Percentiles rank a stretch among this genome's conserved stretches.
Evolutionary conservation across 2,329 filamentous ascomycete genomes (phyloP).

Genomic region (Epichloe amarillans): DNA sequence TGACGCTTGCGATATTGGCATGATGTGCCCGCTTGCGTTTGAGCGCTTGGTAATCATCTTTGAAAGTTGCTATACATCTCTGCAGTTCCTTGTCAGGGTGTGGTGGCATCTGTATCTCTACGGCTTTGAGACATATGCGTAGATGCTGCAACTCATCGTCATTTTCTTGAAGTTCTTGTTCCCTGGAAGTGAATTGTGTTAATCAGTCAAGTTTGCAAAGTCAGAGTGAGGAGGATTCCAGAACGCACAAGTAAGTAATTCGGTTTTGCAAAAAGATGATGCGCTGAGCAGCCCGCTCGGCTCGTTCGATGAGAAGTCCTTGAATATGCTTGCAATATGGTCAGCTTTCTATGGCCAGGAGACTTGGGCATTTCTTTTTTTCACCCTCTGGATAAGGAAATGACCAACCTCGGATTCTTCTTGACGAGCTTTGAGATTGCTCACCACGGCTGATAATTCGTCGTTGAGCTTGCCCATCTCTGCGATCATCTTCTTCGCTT

Average conservation of each 20-base stretch:
- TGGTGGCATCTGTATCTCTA: constrained; percentile 44
- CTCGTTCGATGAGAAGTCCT: constrained; percentile 42
- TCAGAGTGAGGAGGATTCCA: neutral
- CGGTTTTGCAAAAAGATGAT: constrained; percentile 48
- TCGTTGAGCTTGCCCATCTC: constrained; percentile 30
- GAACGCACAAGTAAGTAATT: constrained; percentile 40
- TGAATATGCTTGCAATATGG: constrained; percentile 41
- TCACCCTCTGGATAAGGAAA: neutral
- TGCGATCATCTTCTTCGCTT: constrained; percentile 24
- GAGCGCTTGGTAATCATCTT: constrained; percentile 40
- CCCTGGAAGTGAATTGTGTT: constrained; percentile 23
- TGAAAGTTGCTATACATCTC: constrained; percentile 47
- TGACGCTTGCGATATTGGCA: constrained; percentile 16
- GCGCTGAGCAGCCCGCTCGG: constrained; percentile 42
- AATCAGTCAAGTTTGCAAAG: neutral
- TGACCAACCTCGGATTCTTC: constrained; percentile 44
- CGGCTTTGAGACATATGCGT: constrained; percentile 47
- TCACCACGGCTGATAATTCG: constrained; percentile 35
- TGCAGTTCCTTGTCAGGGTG: constrained; percentile 42
- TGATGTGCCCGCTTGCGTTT: constrained; percentile 30
- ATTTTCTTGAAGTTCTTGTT: constrained; percentile 40
- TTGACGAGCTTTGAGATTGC: constrained; percentile 38
- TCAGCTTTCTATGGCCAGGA: neutral
- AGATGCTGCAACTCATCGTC: constrained; percentile 49
- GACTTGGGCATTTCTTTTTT: neutral